Percentiles rank a stretch among this genome's conserved stretches.
phyloP scores from a whole-genome alignment of 371 early-diverging fungal genomes.

The Mucor velutinosus region DNA sequence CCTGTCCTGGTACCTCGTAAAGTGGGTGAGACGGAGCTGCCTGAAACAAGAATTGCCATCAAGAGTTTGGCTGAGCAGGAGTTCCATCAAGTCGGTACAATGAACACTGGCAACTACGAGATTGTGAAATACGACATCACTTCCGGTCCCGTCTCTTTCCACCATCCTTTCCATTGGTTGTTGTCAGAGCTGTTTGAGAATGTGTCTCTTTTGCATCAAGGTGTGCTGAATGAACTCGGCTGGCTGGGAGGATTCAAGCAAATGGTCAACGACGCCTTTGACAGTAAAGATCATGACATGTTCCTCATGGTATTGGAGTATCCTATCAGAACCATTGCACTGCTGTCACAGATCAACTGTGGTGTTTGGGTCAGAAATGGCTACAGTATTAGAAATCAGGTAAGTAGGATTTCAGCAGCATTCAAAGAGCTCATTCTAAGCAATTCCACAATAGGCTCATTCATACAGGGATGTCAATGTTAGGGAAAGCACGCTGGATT shows the following conservation, averaged over 20 bases:
- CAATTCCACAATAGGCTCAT: constrained; percentile 55
- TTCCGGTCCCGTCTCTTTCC: constrained; percentile 76
- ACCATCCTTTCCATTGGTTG: constrained; percentile 93
- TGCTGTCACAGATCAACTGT: constrained; percentile 88
- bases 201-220: constrained; percentile 62
- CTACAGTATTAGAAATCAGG: constrained; percentile 67
- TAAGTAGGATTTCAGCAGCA: constrained; percentile 17
- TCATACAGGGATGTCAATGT: constrained; percentile 77
- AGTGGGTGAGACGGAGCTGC: not conserved
- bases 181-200: constrained; percentile 78
- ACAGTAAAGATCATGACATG: constrained; percentile 17
- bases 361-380: constrained; percentile 97
- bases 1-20: constrained; percentile 30
- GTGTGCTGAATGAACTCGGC: constrained; percentile 52
- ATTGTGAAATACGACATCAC: constrained; percentile 70
- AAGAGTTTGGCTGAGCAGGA: constrained; percentile 32
- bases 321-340: constrained; percentile 69
- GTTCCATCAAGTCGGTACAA: constrained; percentile 29
- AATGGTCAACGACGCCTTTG: constrained; percentile 46
- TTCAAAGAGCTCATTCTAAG: not conserved
- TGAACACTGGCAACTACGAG: constrained; percentile 39
- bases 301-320: constrained; percentile 69
- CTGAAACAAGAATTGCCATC: constrained; percentile 10
- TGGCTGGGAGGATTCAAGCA: constrained; percentile 55
- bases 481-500: constrained; percentile 83